Conservation (phyloP, 2,329 filamentous ascomycete genomes). For the Cadophora gregata region DNA sequence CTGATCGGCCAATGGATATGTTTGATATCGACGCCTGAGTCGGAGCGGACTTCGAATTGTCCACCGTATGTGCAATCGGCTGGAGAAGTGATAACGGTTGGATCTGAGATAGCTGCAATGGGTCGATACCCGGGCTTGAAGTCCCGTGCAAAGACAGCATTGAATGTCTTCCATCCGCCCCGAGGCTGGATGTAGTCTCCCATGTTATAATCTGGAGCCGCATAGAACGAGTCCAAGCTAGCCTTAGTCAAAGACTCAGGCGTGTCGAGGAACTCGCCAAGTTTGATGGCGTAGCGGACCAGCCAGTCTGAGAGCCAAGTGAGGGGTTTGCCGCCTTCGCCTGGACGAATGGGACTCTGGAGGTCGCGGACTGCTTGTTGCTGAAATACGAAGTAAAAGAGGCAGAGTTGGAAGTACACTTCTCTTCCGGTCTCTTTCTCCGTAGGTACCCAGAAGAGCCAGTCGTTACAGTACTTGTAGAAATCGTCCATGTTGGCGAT, state of each 20-base stretch:
- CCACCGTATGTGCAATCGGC: slow-evolving; percentile 47
- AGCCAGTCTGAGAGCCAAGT: slow-evolving; percentile 48
- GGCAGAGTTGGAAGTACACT: slow-evolving; percentile 47
- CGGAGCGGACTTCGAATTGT: slow-evolving; percentile 36
- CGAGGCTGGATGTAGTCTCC: slow-evolving; percentile 44
- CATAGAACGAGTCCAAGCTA: slow-evolving; percentile 44
- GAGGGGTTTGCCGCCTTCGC: slow-evolving; percentile 40
- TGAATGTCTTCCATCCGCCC: slow-evolving; percentile 48
- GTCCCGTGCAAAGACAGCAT: slow-evolving; percentile 49
- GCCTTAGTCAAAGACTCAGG: slow-evolving; percentile 44
- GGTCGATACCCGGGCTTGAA: slow-evolving; percentile 46
- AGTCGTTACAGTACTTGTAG: slow-evolving; percentile 32
- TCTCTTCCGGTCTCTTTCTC: slow-evolving; percentile 46
- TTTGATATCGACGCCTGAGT: slow-evolving; percentile 45
- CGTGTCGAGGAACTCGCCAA: slow-evolving; percentile 47
- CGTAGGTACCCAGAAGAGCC: slow-evolving; percentile 48
- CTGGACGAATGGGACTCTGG: slow-evolving; percentile 44
- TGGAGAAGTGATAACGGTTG: slow-evolving; percentile 51
- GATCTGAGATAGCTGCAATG: slow-evolving; percentile 44
- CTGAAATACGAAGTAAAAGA: slow-evolving; percentile 51
- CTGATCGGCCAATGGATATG: slow-evolving; percentile 48
- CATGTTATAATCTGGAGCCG: slow-evolving; percentile 43
- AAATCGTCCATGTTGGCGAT: slow-evolving; percentile 20
- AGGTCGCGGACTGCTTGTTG: slow-evolving; percentile 42
- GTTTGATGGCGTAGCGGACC: slow-evolving; percentile 46